Conservation (phyloP, 169 alveolate genomes). For the Eimeria falciformis region DNA sequence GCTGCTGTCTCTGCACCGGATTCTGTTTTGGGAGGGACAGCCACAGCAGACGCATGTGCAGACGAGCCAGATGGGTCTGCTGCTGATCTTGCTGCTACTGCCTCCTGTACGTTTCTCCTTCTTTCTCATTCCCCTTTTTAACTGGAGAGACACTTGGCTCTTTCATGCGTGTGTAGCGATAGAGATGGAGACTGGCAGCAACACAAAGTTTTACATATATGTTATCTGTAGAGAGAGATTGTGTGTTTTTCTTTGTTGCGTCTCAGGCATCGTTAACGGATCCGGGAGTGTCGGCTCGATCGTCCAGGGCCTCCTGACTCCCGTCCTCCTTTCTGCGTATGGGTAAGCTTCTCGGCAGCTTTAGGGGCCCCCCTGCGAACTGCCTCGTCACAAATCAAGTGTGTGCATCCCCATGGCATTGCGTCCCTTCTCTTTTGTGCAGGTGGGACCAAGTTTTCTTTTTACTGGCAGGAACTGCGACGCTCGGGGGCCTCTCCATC, state of each 20-base stretch:
- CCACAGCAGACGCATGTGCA: constrained; percentile 76
- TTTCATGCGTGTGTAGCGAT: too few species aligned
- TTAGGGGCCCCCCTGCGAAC: background rate
- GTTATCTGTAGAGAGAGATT: too few species aligned
- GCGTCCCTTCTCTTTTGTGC: constrained; percentile 6
- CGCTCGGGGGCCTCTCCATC: background rate
- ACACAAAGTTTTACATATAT: too few species aligned
- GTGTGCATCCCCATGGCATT: background rate
- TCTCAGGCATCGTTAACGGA: constrained; percentile 82
- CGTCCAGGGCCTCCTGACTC: constrained; percentile 81
- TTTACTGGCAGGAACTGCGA: constrained; percentile 1
- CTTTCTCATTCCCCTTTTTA: background rate
- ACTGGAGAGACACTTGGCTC: too few species aligned
- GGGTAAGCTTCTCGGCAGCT: constrained; percentile 74
- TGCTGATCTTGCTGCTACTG: background rate
- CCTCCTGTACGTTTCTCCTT: background rate
- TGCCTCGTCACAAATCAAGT: background rate
- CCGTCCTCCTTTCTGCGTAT: constrained; percentile 74
- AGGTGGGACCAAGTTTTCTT: constrained; percentile 18
- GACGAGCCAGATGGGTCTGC: constrained; percentile 9
- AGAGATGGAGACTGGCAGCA: too few species aligned
- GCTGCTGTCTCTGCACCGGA: constrained; percentile 80
- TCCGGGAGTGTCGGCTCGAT: constrained; percentile 82
- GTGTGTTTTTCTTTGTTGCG: background rate
- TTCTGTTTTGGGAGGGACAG: constrained; percentile 81